These are phyloP conservation scores for Taphrina populina DNA, from an alignment of 1,139 yeast species.

Conservation along the genomic window DNA sequence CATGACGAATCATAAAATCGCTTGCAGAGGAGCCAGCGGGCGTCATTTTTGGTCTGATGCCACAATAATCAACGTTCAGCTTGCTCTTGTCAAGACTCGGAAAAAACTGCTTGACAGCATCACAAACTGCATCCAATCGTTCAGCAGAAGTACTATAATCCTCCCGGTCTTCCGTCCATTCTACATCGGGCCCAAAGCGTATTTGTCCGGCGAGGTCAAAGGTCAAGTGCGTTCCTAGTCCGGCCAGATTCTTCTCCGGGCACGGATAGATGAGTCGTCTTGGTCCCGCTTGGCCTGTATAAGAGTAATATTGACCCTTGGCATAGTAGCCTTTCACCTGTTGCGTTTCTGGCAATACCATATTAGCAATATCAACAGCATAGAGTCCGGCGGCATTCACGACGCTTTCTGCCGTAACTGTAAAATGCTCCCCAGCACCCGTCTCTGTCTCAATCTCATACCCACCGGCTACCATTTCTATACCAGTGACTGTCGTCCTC, in stretches of 20 bases:
- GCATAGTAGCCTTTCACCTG: conserved; percentile 66
- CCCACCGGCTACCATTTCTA: conserved; percentile 45
- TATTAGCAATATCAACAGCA: conserved; percentile 67
- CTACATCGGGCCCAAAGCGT: conserved; percentile 85
- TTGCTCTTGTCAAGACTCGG: conserved; percentile 57
- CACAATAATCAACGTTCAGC: conserved; percentile 68
- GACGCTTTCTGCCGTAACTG: conserved; percentile 57
- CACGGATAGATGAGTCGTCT: conserved; percentile 66
- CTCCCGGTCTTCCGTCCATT: conserved; percentile 61
- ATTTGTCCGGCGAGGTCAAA: conserved; percentile 77
- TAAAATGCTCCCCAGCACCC: conserved; percentile 15
- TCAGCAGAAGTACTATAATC: conserved; percentile 44
- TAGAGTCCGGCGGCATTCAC: conserved; percentile 77
- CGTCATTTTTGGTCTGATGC: conserved; percentile 74
- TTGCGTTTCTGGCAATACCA: conserved; percentile 63
- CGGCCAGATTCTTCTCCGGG: conserved; percentile 67
- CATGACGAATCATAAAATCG: conserved; percentile 64
- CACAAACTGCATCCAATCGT: conserved; percentile 54
- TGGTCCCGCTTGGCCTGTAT: conserved; percentile 51
- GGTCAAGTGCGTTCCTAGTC: conserved; percentile 84
- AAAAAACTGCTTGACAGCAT: conserved; percentile 62
- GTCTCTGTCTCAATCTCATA: conserved; percentile 4
- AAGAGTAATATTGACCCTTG: conserved; percentile 77
- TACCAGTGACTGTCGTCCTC: conserved; percentile 56
- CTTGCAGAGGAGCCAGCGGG: conserved; percentile 55